A percentile compares a stretch with the other conserved stretches of the same genome.
Conservation (phyloP, 1,284 basidiomycete genomes). For the Sutorius eximius region DNA sequence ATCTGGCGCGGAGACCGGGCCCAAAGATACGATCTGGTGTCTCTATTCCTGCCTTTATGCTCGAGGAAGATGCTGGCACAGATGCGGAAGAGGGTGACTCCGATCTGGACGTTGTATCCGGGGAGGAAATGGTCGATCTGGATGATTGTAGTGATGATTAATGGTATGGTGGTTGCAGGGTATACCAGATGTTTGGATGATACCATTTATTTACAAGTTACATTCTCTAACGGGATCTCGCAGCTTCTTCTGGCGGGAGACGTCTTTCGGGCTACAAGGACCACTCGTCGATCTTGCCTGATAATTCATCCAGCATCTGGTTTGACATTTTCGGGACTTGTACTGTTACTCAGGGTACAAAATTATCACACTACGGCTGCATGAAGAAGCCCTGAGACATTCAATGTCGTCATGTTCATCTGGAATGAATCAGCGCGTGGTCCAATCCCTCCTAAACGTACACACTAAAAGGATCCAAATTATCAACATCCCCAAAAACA, state of each 20-base stretch:
- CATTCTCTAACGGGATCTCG: neutral
- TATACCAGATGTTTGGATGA: neutral
- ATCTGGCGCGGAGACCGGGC: constrained; percentile 57
- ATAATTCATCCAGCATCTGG: too few species aligned
- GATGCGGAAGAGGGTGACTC: constrained; percentile 7
- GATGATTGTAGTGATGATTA: constrained; percentile 27
- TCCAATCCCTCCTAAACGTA: neutral
- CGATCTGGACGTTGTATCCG: constrained; percentile 13
- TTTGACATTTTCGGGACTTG: too few species aligned
- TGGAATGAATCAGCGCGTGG: constrained; percentile 23
- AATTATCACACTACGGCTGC: too few species aligned
- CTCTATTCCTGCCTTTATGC: constrained; percentile 31
- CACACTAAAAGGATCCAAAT: constrained; percentile 81
- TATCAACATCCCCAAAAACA: constrained; percentile 88
- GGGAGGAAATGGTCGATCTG: constrained; percentile 27
- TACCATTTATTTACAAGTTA: neutral
- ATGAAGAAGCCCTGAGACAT: constrained; percentile 39
- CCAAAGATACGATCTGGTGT: constrained; percentile 55
- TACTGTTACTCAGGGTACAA: too few species aligned
- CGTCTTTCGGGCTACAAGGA: too few species aligned
- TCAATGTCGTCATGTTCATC: constrained; percentile 81
- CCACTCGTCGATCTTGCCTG: too few species aligned
- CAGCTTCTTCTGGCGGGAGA: neutral
- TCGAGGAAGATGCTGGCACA: constrained; percentile 3
- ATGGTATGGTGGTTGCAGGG: neutral